These are phyloP conservation scores for Candida vaughaniae DNA, from an alignment of 805 yeast genomes.

Conservation along the genomic window DNA sequence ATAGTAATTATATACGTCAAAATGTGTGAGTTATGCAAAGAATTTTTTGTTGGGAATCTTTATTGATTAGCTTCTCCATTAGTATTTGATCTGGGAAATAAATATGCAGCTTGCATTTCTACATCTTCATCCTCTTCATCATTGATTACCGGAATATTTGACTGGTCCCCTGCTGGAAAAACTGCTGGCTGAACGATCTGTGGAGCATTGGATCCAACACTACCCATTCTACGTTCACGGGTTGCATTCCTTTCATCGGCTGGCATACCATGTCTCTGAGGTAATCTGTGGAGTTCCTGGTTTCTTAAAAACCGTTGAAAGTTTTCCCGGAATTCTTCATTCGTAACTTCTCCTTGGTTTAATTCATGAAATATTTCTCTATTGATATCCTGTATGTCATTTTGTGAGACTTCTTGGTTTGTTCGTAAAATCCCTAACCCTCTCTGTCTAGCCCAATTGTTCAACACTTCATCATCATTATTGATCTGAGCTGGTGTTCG, in stretches of 20 bases:
- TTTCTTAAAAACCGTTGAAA: slow-evolving; percentile 27
- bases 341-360: slow-evolving; percentile 27
- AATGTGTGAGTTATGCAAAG: too few species aligned
- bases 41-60: too few species aligned
- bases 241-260: neutral
- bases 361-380: slow-evolving; percentile 31
- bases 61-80: too few species aligned
- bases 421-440: slow-evolving; percentile 27
- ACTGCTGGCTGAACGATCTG: slow-evolving; percentile 43
- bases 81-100: slow-evolving; percentile 20
- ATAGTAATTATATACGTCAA: neutral
- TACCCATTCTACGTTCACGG: neutral
- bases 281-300: slow-evolving; percentile 25
- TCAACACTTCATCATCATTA: slow-evolving; percentile 18
- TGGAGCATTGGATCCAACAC: slow-evolving; percentile 30
- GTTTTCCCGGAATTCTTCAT: slow-evolving; percentile 35
- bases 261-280: slow-evolving; percentile 6
- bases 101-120: slow-evolving; percentile 29
- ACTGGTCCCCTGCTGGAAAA: slow-evolving; percentile 29
- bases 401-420: slow-evolving; percentile 13
- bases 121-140: slow-evolving; percentile 29
- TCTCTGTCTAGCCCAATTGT: slow-evolving; percentile 27
- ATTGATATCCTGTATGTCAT: slow-evolving; percentile 26
- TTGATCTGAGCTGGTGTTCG: neutral
- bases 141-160: slow-evolving; percentile 17